Percentiles rank a stretch among this genome's conserved stretches.
phyloP scores from a whole-genome alignment of 768 basidiomycete species.

The Phaeolepiota aurea region DNA sequence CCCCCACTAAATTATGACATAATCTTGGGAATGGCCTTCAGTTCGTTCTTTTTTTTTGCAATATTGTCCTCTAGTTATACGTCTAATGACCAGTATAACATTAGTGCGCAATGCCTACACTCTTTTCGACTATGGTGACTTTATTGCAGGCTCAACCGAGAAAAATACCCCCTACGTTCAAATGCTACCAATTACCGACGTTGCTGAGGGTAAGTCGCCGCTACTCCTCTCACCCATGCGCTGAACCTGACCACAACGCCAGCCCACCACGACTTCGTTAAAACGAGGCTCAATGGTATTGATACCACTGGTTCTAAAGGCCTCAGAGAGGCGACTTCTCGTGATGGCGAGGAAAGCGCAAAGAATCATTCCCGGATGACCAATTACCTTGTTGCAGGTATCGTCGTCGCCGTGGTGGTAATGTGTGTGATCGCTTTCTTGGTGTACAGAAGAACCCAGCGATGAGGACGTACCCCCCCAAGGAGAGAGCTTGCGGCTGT shows the following conservation, averaged over 20 bases:
- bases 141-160: slow-evolving; percentile 33
- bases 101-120: slow-evolving; percentile 61
- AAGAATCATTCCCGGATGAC: too few species aligned
- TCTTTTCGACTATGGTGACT: slow-evolving; percentile 58
- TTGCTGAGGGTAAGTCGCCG: slow-evolving; percentile 25
- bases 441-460: too few species aligned
- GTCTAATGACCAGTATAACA: too few species aligned
- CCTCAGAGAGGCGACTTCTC: too few species aligned
- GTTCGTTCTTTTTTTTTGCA: slow-evolving; percentile 29
- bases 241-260: background rate
- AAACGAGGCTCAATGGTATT: slow-evolving; percentile 21
- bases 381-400: too few species aligned
- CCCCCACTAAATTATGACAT: slow-evolving; percentile 43
- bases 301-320: slow-evolving; percentile 15
- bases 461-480: too few species aligned
- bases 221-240: background rate
- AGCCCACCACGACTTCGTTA: slow-evolving; percentile 30
- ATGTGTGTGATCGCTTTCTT: too few species aligned
- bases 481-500: too few species aligned
- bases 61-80: too few species aligned
- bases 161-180: slow-evolving; percentile 51
- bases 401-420: too few species aligned
- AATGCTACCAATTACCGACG: slow-evolving; percentile 47
- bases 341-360: too few species aligned
- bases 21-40: slow-evolving; percentile 67